A percentile compares a stretch with the other conserved stretches of the same genome.
Conservation (phyloP, 371 early-diverging fungal genomes). For the Mortierella sp. region DNA sequence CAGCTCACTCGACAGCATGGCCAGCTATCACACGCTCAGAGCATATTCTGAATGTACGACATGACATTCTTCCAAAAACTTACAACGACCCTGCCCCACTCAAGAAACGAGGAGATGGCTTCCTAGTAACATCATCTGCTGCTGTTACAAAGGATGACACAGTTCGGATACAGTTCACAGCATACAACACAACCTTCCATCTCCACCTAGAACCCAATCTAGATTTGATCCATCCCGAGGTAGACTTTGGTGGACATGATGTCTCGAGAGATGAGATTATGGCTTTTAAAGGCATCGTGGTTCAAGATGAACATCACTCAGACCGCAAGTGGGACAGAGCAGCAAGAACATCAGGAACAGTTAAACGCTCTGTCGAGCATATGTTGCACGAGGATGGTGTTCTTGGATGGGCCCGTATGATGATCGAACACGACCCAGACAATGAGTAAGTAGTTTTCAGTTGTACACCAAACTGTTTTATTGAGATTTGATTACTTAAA, state of each 20-base stretch:
- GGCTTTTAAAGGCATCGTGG: constrained; percentile 73
- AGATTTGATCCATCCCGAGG: constrained; percentile 80
- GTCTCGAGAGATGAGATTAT: constrained; percentile 59
- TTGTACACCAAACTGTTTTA: not conserved
- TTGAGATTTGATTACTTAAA: too few relatives aligned
- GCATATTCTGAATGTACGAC: constrained; percentile 38
- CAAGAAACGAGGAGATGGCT: constrained; percentile 11
- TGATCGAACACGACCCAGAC: constrained; percentile 61
- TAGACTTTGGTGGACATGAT: constrained; percentile 57
- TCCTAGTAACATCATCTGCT: not conserved
- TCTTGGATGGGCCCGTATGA: constrained; percentile 79
- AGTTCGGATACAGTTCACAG: constrained; percentile 70
- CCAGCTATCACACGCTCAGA: constrained; percentile 47
- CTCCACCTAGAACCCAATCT: constrained; percentile 80
- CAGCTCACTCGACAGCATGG: constrained; percentile 47
- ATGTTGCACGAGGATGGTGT: constrained; percentile 59
- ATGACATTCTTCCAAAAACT: constrained; percentile 40
- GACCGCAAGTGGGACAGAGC: constrained; percentile 50
- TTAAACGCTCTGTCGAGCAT: constrained; percentile 47
- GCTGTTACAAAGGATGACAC: constrained; percentile 64
- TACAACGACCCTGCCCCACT: constrained; percentile 15
- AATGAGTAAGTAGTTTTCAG: constrained; percentile 38
- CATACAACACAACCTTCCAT: constrained; percentile 79
- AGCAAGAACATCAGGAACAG: constrained; percentile 40
- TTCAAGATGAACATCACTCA: constrained; percentile 41